Conservation (phyloP, 2,329 filamentous ascomycete species). For the Truncatella angustata region DNA sequence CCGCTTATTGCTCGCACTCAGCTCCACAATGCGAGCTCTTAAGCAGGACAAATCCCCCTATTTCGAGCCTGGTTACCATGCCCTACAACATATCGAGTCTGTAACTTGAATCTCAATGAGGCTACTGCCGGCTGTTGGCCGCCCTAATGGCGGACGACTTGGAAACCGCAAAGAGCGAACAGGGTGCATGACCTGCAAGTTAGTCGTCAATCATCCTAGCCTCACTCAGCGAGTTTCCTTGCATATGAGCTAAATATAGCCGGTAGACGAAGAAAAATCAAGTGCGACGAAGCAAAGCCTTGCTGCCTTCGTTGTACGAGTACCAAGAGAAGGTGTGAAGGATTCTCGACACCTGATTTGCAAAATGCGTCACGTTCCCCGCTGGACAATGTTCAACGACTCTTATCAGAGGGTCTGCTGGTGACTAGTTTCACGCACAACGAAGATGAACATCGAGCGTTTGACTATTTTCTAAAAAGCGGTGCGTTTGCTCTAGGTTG, state of each 20-base stretch:
- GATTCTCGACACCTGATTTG: constrained; percentile 18
- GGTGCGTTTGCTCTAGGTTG: constrained; percentile 35
- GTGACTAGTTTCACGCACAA: constrained; percentile 14
- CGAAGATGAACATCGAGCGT: constrained; percentile 25
- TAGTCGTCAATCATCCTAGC: background rate
- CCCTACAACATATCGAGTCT: background rate
- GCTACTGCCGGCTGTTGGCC: background rate
- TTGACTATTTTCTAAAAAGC: constrained; percentile 36
- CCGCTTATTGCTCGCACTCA: background rate
- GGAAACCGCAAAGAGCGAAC: constrained; percentile 5
- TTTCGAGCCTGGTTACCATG: background rate
- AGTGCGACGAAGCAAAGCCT: constrained; percentile 4
- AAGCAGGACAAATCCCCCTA: background rate
- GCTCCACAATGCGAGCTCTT: too few relatives aligned
- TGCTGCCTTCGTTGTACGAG: constrained; percentile 19
- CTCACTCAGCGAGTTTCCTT: background rate
- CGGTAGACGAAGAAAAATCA: background rate
- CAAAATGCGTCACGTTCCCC: constrained; percentile 3
- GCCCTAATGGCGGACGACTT: constrained; percentile 2
- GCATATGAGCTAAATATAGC: background rate
- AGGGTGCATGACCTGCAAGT: constrained; percentile 7
- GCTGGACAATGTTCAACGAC: background rate
- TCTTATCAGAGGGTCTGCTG: background rate
- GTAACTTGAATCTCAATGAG: background rate
- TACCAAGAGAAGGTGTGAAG: constrained; percentile 30